Percentiles rank a stretch among this genome's conserved stretches.
phyloP scores from a whole-genome alignment of 768 basidiomycete genomes.

The Lentinus brumalis region DNA sequence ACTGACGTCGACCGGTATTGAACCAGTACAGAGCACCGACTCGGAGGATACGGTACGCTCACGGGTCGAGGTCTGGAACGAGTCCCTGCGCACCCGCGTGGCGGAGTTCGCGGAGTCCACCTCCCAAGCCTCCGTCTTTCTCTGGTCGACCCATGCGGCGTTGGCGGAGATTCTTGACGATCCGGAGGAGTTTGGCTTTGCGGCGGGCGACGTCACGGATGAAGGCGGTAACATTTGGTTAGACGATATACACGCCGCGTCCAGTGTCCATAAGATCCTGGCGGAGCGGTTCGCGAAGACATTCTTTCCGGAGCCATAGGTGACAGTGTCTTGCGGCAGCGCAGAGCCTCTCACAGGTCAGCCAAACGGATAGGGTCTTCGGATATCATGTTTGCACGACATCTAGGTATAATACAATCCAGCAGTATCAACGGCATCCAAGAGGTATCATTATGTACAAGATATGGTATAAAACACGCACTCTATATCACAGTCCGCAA shows the following conservation, averaged over 20 bases:
- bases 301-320: too few relatives aligned
- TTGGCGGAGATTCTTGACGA: conserved; percentile 39
- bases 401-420: too few relatives aligned
- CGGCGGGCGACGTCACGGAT: conserved; percentile 28
- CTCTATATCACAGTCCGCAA: not conserved
- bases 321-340: too few relatives aligned
- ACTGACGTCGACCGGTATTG: not conserved
- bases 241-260: conserved; percentile 41
- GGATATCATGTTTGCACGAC: too few relatives aligned
- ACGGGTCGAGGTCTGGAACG: conserved; percentile 37
- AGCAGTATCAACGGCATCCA: too few relatives aligned
- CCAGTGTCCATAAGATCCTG: conserved; percentile 35
- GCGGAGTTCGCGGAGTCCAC: conserved; percentile 27
- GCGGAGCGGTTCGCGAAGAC: conserved; percentile 22
- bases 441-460: not conserved
- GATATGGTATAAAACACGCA: not conserved
- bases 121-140: conserved; percentile 30
- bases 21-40: not conserved
- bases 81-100: conserved; percentile 23
- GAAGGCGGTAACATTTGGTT: conserved; percentile 40
- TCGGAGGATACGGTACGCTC: conserved; percentile 12
- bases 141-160: conserved; percentile 36
- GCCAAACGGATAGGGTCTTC: too few relatives aligned
- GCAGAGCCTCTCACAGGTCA: too few relatives aligned
- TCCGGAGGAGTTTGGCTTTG: conserved; percentile 34